These are phyloP conservation scores for Russula foetens DNA, from an alignment of 768 basidiomycete species.

Conservation along the genomic window DNA sequence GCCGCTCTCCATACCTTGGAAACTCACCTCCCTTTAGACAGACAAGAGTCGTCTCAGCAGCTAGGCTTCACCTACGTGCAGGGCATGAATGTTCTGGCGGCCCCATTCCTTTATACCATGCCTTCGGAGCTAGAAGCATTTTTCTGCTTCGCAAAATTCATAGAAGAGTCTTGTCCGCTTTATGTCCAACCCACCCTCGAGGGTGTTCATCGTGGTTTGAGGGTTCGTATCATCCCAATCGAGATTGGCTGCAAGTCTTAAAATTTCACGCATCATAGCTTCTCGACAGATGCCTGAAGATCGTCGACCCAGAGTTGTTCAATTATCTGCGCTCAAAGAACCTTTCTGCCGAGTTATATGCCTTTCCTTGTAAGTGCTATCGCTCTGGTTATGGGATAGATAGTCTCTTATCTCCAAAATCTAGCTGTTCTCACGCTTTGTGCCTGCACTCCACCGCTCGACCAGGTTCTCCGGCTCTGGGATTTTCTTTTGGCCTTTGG, in stretches of 20 bases:
- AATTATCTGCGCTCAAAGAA: conserved; percentile 80
- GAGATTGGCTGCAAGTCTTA: no score
- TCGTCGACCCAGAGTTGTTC: conserved; percentile 85
- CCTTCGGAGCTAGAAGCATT: conserved; percentile 98
- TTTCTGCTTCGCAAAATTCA: conserved; percentile 93
- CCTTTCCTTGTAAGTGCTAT: conserved; percentile 78
- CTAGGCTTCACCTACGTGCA: conserved; percentile 95
- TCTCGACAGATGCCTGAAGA: conserved; percentile 84
- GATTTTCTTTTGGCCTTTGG: conserved; percentile 97
- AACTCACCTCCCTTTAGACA: conserved; percentile 37
- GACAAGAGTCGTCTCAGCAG: conserved; percentile 60
- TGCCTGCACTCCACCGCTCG: conserved; percentile 93
- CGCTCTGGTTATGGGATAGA: background rate
- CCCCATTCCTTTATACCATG: conserved; percentile 96
- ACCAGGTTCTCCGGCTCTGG: conserved; percentile 93
- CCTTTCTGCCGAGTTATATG: conserved; percentile 92
- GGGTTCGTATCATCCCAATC: conserved; percentile 43
- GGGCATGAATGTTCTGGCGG: conserved; percentile 98
- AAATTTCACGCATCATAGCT: conserved; percentile 43
- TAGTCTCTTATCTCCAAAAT: background rate
- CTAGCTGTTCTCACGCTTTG: conserved; percentile 89
- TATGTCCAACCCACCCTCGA: conserved; percentile 95
- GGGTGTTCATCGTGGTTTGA: conserved; percentile 91
- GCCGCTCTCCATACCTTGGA: background rate
- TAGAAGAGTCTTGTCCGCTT: conserved; percentile 89